Percentiles rank a stretch among this genome's conserved stretches.
These are phyloP conservation scores for Coemansia sp. DNA, from an alignment of 192 early-diverging fungal species.

Conservation along the genomic window DNA sequence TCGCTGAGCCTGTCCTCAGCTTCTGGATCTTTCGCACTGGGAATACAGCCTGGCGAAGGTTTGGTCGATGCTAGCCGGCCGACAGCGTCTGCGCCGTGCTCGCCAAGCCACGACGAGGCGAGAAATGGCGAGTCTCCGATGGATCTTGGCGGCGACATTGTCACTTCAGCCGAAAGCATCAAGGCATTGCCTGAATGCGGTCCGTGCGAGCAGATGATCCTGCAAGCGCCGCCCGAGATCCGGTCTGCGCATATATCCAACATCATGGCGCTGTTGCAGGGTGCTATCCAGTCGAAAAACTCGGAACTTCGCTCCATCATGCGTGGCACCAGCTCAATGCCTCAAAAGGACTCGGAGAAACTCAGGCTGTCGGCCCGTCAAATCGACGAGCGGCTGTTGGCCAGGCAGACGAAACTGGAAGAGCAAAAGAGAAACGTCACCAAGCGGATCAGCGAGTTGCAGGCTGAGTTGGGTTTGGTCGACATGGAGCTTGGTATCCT, in stretches of 20 bases:
- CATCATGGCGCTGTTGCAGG: slow-evolving; percentile 7
- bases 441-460: slow-evolving; percentile 16
- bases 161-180: neutral
- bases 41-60: neutral
- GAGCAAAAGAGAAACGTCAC: neutral
- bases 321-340: neutral
- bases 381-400: neutral
- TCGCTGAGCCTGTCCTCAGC: neutral
- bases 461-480: slow-evolving; percentile 17
- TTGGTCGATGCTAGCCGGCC: neutral
- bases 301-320: slow-evolving; percentile 3
- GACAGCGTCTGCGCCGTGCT: neutral
- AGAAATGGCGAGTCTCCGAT: neutral
- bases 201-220: slow-evolving; percentile 1
- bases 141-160: neutral
- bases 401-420: neutral
- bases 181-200: neutral
- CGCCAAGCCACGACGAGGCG: neutral
- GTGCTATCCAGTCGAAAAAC: slow-evolving; percentile 6
- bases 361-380: neutral
- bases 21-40: neutral
- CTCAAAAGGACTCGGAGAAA: neutral
- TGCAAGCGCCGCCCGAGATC: neutral
- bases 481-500: slow-evolving; percentile 18
- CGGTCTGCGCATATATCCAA: slow-evolving; percentile 1